Conservation (phyloP, 352 stramenopile species). For the Lagenidium giganteum region DNA sequence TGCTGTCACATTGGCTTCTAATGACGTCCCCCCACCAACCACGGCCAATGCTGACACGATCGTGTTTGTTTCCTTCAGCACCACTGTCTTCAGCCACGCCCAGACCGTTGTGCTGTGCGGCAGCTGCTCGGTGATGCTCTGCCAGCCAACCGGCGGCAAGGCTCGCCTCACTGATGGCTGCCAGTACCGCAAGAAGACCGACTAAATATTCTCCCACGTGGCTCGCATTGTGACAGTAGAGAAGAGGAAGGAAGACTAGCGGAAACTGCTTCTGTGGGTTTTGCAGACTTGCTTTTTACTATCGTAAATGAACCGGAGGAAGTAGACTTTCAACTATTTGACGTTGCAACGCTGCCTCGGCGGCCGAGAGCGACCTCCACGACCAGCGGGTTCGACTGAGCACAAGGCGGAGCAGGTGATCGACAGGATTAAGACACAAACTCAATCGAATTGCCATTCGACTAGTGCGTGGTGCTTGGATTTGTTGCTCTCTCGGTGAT, state of each 20-base stretch:
- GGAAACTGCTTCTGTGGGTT: too few relatives aligned
- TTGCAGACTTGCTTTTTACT: too few relatives aligned
- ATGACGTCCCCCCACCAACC: not conserved
- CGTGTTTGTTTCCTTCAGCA: constrained; percentile 36
- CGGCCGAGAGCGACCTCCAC: too few relatives aligned
- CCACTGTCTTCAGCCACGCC: constrained; percentile 98
- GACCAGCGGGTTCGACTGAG: too few relatives aligned
- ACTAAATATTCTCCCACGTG: constrained; percentile 77
- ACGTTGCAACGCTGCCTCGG: constrained; percentile 1
- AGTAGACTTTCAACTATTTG: not conserved
- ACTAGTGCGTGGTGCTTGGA: too few relatives aligned
- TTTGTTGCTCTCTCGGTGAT: too few relatives aligned
- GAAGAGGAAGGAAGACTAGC: constrained; percentile 15
- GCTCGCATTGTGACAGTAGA: constrained; percentile 29
- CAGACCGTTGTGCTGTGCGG: constrained; percentile 98
- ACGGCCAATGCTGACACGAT: not conserved
- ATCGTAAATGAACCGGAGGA: not conserved
- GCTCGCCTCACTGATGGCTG: constrained; percentile 98
- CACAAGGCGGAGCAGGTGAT: too few relatives aligned
- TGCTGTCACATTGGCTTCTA: not conserved
- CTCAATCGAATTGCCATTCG: too few relatives aligned
- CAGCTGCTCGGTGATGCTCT: constrained; percentile 97
- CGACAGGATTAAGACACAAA: too few relatives aligned
- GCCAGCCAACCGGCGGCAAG: constrained; percentile 98
- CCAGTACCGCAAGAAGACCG: constrained; percentile 99